phyloP scores from a whole-genome alignment of 768 basidiomycete species.

The Tulasnella sp. region DNA sequence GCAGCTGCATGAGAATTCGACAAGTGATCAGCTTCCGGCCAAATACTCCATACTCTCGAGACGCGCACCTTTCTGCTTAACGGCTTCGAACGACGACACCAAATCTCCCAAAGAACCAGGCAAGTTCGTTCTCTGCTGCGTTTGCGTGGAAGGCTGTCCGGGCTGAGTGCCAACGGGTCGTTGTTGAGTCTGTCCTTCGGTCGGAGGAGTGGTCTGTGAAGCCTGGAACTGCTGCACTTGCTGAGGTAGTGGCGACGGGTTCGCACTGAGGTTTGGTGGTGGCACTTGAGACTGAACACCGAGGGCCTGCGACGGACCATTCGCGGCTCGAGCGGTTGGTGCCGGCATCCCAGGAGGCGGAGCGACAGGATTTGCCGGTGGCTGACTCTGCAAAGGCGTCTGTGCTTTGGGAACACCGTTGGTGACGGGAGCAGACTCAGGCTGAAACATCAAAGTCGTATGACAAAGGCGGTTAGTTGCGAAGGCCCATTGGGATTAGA shows the following conservation, averaged over 20 bases:
- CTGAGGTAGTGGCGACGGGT: slow-evolving; percentile 51
- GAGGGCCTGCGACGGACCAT: slow-evolving; percentile 8
- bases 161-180: slow-evolving; percentile 3
- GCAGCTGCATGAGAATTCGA: slow-evolving; percentile 46
- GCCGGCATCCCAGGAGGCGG: slow-evolving; percentile 22
- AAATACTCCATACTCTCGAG: neutral
- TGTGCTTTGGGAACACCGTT: slow-evolving; percentile 19
- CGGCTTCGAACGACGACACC: slow-evolving; percentile 89
- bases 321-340: slow-evolving; percentile 15
- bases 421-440: slow-evolving; percentile 3
- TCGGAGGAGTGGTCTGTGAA: slow-evolving; percentile 24
- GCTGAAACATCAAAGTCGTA: neutral
- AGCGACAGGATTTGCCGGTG: neutral
- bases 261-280: slow-evolving; percentile 24
- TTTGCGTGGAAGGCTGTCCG: slow-evolving; percentile 37
- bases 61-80: slow-evolving; percentile 85
- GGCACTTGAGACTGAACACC: slow-evolving; percentile 15
- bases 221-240: slow-evolving; percentile 46
- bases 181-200: slow-evolving; percentile 12
- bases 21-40: neutral
- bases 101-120: slow-evolving; percentile 87
- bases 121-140: slow-evolving; percentile 42
- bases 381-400: neutral
- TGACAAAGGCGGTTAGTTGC: neutral
- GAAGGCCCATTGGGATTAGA: neutral